These are phyloP conservation scores for Suaeda aralocaspica DNA, from an alignment of 148 eudicot species.

Conservation along the genomic window DNA sequence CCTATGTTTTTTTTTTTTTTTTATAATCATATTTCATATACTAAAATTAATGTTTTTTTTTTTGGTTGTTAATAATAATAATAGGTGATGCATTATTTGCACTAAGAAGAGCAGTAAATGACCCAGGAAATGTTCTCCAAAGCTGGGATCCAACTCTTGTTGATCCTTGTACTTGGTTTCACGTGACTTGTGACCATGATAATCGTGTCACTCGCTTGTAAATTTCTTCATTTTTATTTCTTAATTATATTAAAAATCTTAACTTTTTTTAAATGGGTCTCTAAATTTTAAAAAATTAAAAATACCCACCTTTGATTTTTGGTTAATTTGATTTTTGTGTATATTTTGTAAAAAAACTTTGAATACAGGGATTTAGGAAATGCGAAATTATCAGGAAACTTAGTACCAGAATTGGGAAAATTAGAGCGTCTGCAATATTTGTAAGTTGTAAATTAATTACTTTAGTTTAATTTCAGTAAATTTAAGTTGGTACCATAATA, in stretches of 20 bases:
- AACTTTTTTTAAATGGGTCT: no score
- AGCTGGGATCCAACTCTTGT: conserved; percentile 96
- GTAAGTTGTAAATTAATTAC: conserved; percentile 36
- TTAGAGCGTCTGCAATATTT: conserved; percentile 69
- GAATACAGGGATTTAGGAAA: conserved; percentile 73
- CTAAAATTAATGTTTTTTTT: no score
- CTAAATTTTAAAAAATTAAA: no score
- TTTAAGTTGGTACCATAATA: not conserved
- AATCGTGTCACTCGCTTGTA: conserved; percentile 80
- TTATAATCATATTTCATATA: no score
- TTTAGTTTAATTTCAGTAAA: not conserved
- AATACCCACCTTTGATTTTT: no score
- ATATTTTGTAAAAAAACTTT: not conserved
- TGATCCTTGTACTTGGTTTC: conserved; percentile 94
- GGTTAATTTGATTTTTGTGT: not conserved
- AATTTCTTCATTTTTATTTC: not conserved
- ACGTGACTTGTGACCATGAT: conserved; percentile 66
- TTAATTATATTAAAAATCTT: no score
- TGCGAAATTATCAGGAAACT: conserved; percentile 68
- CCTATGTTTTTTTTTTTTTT: no score
- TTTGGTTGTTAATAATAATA: no score
- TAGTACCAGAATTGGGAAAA: conserved; percentile 78
- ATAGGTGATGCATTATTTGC: conserved; percentile 78
- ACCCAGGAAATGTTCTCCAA: conserved; percentile 60
- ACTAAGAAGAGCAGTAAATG: conserved; percentile 50